phyloP scores from a whole-genome alignment of 2,329 filamentous ascomycete species.

The Penicillium crustosum region DNA sequence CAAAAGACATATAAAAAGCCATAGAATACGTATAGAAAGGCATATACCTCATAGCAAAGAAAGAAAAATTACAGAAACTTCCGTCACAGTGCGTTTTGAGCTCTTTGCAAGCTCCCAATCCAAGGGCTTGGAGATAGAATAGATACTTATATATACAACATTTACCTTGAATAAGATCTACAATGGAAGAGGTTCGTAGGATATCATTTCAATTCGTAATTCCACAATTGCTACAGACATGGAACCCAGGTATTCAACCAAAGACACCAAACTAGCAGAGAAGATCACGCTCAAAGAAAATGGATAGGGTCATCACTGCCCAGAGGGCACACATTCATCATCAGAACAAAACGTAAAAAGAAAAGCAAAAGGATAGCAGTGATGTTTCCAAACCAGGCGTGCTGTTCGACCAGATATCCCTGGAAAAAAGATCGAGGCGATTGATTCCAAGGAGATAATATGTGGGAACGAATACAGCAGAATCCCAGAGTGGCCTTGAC shows the following conservation, averaged over 20 bases:
- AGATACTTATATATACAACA: too few relatives aligned
- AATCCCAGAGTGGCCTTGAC: background rate
- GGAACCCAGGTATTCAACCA: slow-evolving; percentile 17
- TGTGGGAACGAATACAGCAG: background rate
- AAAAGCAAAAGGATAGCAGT: slow-evolving; percentile 2
- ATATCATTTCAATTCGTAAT: slow-evolving; percentile 6
- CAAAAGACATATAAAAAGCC: too few relatives aligned
- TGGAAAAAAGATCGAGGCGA: background rate
- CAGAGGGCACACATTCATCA: slow-evolving; percentile 8
- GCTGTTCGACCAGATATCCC: background rate
- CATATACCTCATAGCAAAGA: too few relatives aligned
- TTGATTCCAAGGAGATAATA: background rate
- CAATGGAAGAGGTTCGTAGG: background rate
- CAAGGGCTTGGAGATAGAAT: too few relatives aligned
- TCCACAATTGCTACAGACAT: slow-evolving; percentile 15
- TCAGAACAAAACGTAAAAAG: background rate
- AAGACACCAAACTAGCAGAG: slow-evolving; percentile 17
- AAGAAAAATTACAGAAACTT: too few relatives aligned
- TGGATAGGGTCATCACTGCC: slow-evolving; percentile 8
- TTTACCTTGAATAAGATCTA: background rate
- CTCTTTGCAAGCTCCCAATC: too few relatives aligned
- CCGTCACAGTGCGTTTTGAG: too few relatives aligned
- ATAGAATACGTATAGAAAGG: too few relatives aligned
- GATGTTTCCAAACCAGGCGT: background rate
- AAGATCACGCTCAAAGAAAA: slow-evolving; percentile 13